Conservation (phyloP, 2,329 filamentous ascomycete species). For the Pseudopyrenochaeta lycopersici region DNA sequence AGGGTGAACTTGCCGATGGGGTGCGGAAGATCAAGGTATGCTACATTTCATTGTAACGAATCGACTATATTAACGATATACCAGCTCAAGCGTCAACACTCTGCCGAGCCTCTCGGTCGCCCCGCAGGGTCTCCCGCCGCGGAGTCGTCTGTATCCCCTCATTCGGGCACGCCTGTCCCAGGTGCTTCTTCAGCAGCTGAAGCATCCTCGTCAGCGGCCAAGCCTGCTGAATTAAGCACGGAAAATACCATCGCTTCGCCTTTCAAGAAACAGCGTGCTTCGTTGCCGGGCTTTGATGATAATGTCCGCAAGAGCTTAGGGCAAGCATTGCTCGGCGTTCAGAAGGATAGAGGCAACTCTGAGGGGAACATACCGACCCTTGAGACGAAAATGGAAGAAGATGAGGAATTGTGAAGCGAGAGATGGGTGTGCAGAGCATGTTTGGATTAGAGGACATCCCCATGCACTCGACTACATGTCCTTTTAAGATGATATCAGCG, state of each 20-base stretch:
- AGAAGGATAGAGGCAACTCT: slow-evolving; percentile 45
- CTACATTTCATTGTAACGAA: background rate
- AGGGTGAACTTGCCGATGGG: slow-evolving; percentile 80
- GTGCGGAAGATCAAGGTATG: slow-evolving; percentile 83
- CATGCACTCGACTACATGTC: background rate
- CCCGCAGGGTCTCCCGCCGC: slow-evolving; percentile 27
- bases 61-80: slow-evolving; percentile 23
- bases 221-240: slow-evolving; percentile 53
- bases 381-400: slow-evolving; percentile 51
- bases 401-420: slow-evolving; percentile 56
- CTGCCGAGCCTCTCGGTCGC: slow-evolving; percentile 70
- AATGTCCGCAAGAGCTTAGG: slow-evolving; percentile 50
- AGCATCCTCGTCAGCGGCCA: slow-evolving; percentile 41
- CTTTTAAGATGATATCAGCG: background rate
- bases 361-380: slow-evolving; percentile 37
- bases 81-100: slow-evolving; percentile 83
- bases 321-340: slow-evolving; percentile 40
- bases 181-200: slow-evolving; percentile 25
- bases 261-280: slow-evolving; percentile 78
- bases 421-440: slow-evolving; percentile 31
- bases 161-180: slow-evolving; percentile 33
- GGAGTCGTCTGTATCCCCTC: slow-evolving; percentile 36
- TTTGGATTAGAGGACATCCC: too few species aligned
- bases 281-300: slow-evolving; percentile 61
- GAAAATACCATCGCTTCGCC: slow-evolving; percentile 71